A percentile compares a stretch with the other conserved stretches of the same genome.
phyloP scores from a whole-genome alignment of 805 yeast species.

The Candida broadrunensis region DNA sequence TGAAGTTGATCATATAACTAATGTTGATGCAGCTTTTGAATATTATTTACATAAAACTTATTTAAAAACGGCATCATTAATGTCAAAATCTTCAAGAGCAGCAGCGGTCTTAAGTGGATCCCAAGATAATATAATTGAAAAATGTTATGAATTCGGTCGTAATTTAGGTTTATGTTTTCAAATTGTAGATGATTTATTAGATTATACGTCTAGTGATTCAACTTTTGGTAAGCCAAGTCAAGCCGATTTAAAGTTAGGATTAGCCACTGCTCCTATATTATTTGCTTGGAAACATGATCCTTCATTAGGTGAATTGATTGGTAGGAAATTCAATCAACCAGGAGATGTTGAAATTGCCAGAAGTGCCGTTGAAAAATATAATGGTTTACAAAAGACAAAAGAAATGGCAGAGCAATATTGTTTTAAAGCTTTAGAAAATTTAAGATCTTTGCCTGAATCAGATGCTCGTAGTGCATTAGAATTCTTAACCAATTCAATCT shows the following conservation, averaged over 20 bases:
- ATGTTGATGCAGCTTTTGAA: slow-evolving; percentile 88
- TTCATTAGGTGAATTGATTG: slow-evolving; percentile 77
- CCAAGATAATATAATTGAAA: slow-evolving; percentile 68
- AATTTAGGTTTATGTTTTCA: slow-evolving; percentile 95
- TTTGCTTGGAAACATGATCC: slow-evolving; percentile 93
- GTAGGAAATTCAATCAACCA: slow-evolving; percentile 72
- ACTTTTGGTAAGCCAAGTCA: slow-evolving; percentile 94
- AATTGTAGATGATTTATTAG: slow-evolving; percentile 93
- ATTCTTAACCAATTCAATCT: slow-evolving; percentile 75
- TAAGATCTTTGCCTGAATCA: slow-evolving; percentile 77
- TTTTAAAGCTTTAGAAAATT: slow-evolving; percentile 65
- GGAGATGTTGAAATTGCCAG: slow-evolving; percentile 89
- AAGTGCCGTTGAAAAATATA: slow-evolving; percentile 61
- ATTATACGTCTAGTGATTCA: slow-evolving; percentile 83
- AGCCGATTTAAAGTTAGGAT: slow-evolving; percentile 88
- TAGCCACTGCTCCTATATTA: slow-evolving; percentile 95
- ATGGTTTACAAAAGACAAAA: slow-evolving; percentile 76
- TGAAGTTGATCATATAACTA: slow-evolving; percentile 53
- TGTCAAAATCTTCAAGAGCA: slow-evolving; percentile 90
- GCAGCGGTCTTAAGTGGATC: slow-evolving; percentile 93
- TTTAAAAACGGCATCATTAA: slow-evolving; percentile 88
- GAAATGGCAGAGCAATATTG: slow-evolving; percentile 77
- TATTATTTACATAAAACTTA: slow-evolving; percentile 94
- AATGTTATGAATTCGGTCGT: slow-evolving; percentile 87
- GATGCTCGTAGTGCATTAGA: slow-evolving; percentile 88